phyloP scores from a whole-genome alignment of 257 asterid genomes.

The Fraxinus excelsior region DNA sequence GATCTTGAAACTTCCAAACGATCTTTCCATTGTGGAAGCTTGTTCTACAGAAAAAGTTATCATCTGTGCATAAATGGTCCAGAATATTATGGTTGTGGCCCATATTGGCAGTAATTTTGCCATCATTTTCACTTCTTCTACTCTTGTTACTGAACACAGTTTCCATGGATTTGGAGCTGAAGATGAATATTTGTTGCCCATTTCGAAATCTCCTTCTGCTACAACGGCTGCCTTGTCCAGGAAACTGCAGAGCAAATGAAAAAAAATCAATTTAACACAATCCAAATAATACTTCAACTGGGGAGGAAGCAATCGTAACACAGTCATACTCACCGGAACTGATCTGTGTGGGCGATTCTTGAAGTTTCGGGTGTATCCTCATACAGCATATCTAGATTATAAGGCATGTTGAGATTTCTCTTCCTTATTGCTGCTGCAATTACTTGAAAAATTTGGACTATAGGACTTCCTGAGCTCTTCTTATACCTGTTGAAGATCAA shows the following conservation, averaged over 20 bases:
- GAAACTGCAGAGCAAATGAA: slow-evolving; percentile 31
- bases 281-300: too few relatives aligned
- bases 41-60: slow-evolving; percentile 90
- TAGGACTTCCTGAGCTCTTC: slow-evolving; percentile 74
- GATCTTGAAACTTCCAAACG: slow-evolving; percentile 58
- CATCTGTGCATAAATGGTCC: slow-evolving; percentile 97
- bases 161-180: slow-evolving; percentile 81
- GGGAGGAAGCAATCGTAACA: neutral
- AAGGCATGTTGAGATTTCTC: slow-evolving; percentile 54
- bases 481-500: slow-evolving; percentile 48
- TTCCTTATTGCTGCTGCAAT: slow-evolving; percentile 63
- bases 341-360: slow-evolving; percentile 70
- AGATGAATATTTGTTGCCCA: neutral
- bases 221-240: slow-evolving; percentile 89
- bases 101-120: slow-evolving; percentile 74
- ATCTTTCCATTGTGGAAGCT: slow-evolving; percentile 83
- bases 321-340: slow-evolving; percentile 46
- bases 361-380: slow-evolving; percentile 60
- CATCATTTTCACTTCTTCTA: slow-evolving; percentile 96
- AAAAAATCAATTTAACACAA: neutral
- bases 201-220: slow-evolving; percentile 57
- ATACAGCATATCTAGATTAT: slow-evolving; percentile 47
- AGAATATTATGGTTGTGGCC: slow-evolving; percentile 93
- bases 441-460: slow-evolving; percentile 76
- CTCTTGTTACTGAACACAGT: slow-evolving; percentile 73